Base-by-base conservation (phyloP, 371 early-diverging fungal species). In the Funneliformis caledonium region DNA sequence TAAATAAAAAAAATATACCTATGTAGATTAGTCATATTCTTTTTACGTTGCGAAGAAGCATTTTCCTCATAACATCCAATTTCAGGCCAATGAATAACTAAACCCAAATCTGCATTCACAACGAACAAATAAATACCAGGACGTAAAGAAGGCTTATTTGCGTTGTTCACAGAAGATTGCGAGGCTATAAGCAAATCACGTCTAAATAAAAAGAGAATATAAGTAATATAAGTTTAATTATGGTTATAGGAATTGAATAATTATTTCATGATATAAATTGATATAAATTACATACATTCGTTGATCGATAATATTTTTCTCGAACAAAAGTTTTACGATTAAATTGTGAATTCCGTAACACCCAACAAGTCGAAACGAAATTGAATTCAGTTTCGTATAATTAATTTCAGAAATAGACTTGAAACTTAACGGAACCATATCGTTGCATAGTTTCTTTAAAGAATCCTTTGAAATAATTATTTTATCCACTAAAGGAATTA, bases 31-130 rank as follows among this genome's bases (percentile, higher is more conserved):
- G 19, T 19, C 77, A 76, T 62, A 64, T 76, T 76, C 45, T 48
- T 76, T 22, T 56, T 76, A 19, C 10, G n/a, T 37, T 76, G 45
- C 0, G 26, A 19, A 10, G 64, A 62, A 33, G 26, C 65, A 45
- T 62, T 62, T n/a, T 64, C 48, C 16, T 76, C 76, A 76, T 76
- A 76, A 43, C 76, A 76, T 47, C 64, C 76, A 7, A 11, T 10
- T 64, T 76, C 77, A 22, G 47, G 42, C 77, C 77, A 76, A 62
- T 62, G 62, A 62, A 76, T 76, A 3, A 76, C 33, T 47, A 76
- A 22, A 2, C 62, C 45, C 7, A 76, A 45, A 43, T 9, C 9
- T 16, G 52, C 7, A 16, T 31, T 26, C 12, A 76, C 1, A 7
- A 60, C 22, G 4, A 31, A 3, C 16, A 76, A 64, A 60, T 76